Base-by-base conservation (phyloP, 768 basidiomycete genomes). In the Mycena vulgaris region DNA sequence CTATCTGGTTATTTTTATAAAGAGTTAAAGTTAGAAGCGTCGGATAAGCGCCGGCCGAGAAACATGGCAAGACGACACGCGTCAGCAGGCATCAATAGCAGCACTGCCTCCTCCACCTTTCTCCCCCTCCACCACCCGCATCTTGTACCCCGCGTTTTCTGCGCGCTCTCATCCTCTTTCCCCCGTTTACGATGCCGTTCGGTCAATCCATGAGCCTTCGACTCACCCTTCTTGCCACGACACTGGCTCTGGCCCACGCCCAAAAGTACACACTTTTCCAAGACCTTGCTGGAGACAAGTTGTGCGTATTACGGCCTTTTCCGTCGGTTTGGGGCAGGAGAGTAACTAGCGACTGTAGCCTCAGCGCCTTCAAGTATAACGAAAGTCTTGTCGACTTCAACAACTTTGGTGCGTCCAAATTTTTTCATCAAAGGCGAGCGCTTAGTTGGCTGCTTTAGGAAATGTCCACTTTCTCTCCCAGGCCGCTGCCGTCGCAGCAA, bases 391-490 rank as follows among this genome's bases (percentile, higher is more conserved):
- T 53, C 21, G 68, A 69, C 27, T 53, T 59, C 49, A 69, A 69
- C 40, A 69, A 69, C 39, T 69, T 69, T 33, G 68, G 68, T 64
- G 47, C 16, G 61, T 59, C 1, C 27, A 19, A 23, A 30, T 16
- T 49, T 31, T 14, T 30, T 25, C 33, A 0, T 17, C 37, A 10
- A 23, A 2, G 31, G 45, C 33, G n/a, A 16, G 28, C 4, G 33
- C 55, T 37, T 27, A 39, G 23, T 17, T 53, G 13, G 9, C 19
- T n/a, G 27, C 47, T 14, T 9, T 17, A 69, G 67, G 67, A n/a
- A 69, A 69, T 37, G 67, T 69, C 27, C 67, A 69, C 45, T 69
- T 69, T 35, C 47, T 69, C 27, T 69, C 67, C 3, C 60, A 69
- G 53, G 28, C 67, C n/a, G 67, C 31, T 4, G 67, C 67, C 25